Evolutionary conservation across 768 basidiomycete species (phyloP).

Genomic region (Phylloporus sp.): DNA sequence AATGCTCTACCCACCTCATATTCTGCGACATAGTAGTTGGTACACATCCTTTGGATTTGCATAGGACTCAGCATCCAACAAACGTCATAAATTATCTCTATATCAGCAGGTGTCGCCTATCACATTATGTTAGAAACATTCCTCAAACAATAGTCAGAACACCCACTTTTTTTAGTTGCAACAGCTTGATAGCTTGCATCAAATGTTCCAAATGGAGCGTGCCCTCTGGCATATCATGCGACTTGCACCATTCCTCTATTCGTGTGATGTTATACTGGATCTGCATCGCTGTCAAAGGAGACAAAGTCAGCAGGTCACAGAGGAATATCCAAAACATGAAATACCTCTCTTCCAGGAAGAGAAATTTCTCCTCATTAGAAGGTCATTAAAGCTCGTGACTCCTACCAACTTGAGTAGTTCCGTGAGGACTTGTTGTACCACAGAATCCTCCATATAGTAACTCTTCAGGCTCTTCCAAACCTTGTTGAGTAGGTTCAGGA

Average conservation of each 20-base stretch:
- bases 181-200: slow-evolving; percentile 98
- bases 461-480: slow-evolving; percentile 98
- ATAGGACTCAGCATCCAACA: slow-evolving; percentile 99
- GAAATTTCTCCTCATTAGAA: slow-evolving; percentile 98
- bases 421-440: slow-evolving; percentile 91
- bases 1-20: slow-evolving; percentile 69
- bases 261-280: slow-evolving; percentile 99
- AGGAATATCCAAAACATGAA: slow-evolving; percentile 18
- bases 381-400: slow-evolving; percentile 96
- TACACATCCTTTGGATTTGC: slow-evolving; percentile 99
- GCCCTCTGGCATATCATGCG: slow-evolving; percentile 99
- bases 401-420: slow-evolving; percentile 95
- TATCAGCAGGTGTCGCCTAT: slow-evolving; percentile 89
- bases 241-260: slow-evolving; percentile 99
- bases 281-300: slow-evolving; percentile 79
- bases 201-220: slow-evolving; percentile 96
- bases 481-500: slow-evolving; percentile 93
- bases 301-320: not conserved
- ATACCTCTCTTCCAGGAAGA: slow-evolving; percentile 98
- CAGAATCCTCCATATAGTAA: slow-evolving; percentile 97
- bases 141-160: not conserved
- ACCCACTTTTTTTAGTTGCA: slow-evolving; percentile 93
- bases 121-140: slow-evolving; percentile 6
- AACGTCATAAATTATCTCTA: slow-evolving; percentile 98
- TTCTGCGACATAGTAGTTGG: slow-evolving; percentile 98